phyloP scores from a whole-genome alignment of 192 early-diverging fungal species.

The Allomyces javanicus region DNA sequence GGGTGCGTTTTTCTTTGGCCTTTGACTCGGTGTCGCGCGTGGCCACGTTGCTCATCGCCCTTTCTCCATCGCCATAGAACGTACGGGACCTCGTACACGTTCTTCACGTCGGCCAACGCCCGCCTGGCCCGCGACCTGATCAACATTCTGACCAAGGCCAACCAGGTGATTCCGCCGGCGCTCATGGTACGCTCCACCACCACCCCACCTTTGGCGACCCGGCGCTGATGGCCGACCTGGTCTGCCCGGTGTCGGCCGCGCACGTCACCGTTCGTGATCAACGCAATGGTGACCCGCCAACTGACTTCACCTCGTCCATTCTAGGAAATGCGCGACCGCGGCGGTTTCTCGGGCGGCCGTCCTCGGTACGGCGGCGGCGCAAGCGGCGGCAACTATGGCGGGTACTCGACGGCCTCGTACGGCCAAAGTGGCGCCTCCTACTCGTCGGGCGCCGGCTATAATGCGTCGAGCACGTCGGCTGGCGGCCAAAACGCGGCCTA shows the following conservation, averaged over 20 bases:
- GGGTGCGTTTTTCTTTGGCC: slow-evolving; percentile 10
- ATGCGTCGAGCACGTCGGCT: too few species aligned
- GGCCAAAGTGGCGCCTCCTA: too few species aligned
- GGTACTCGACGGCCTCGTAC: too few species aligned
- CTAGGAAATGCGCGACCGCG: background rate
- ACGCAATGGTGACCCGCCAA: too few species aligned
- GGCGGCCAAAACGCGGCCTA: too few species aligned
- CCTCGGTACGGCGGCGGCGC: background rate
- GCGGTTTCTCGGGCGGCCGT: background rate
- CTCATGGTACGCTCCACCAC: background rate
- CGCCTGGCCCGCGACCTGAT: background rate
- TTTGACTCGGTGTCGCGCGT: background rate
- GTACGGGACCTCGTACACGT: background rate
- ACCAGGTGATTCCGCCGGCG: background rate
- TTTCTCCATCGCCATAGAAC: background rate
- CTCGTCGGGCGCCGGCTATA: too few species aligned
- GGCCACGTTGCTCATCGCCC: too few species aligned
- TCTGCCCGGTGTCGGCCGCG: too few species aligned
- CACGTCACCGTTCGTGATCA: too few species aligned
- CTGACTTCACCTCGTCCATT: too few species aligned
- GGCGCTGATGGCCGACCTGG: too few species aligned
- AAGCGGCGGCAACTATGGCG: background rate
- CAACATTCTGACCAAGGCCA: background rate
- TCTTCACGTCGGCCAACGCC: background rate
- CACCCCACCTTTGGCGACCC: background rate